These are phyloP conservation scores for Erigeron canadensis DNA, from an alignment of 129 eudicot species.

Conservation along the genomic window DNA sequence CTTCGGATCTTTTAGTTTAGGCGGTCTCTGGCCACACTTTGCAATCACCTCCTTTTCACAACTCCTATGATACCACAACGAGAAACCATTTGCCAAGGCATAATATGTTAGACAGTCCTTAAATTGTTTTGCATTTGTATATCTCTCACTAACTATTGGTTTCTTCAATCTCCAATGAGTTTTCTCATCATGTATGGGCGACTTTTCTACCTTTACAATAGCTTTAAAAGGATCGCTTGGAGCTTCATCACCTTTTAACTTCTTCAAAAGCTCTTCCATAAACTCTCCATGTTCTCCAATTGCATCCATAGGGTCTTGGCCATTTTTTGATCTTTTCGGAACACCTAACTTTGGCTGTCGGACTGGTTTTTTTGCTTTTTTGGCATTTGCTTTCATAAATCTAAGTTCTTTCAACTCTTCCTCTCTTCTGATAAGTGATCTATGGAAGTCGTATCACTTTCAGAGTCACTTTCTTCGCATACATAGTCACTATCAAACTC, in stretches of 20 bases:
- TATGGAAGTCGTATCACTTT: too few species aligned
- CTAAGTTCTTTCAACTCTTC: too few species aligned
- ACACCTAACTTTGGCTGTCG: too few species aligned
- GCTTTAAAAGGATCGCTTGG: background rate
- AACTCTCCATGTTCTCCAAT: background rate
- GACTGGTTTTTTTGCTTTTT: too few species aligned
- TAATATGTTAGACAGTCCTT: background rate
- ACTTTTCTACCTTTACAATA: too few species aligned
- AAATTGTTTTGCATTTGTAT: background rate
- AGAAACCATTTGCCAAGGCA: background rate
- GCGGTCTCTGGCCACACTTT: background rate
- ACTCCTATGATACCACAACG: background rate
- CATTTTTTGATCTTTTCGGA: too few species aligned
- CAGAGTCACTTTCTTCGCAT: too few species aligned
- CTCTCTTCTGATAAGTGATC: too few species aligned
- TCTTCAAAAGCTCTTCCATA: background rate
- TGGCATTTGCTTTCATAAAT: too few species aligned
- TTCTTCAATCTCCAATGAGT: background rate
- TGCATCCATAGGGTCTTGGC: too few species aligned
- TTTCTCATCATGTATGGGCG: background rate
- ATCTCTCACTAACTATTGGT: background rate
- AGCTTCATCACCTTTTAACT: background rate
- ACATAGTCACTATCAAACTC: too few species aligned
- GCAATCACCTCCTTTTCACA: background rate
- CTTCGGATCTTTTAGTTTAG: background rate